These are phyloP conservation scores for Isatis tinctoria DNA, from an alignment of 345 rosid genomes.

Conservation along the genomic window DNA sequence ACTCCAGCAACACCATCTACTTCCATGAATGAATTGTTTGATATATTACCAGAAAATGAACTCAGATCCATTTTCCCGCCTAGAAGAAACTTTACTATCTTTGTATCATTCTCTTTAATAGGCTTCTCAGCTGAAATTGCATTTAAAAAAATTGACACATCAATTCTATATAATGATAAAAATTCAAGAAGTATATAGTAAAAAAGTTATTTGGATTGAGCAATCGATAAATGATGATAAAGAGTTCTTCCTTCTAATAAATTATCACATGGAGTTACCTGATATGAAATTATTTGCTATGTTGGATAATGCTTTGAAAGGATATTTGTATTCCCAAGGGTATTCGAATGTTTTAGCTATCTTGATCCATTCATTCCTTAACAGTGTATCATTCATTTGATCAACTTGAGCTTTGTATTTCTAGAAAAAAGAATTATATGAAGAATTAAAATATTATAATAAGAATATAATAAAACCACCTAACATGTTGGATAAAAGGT, in stretches of 20 bases:
- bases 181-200: too few relatives aligned
- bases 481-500: not conserved
- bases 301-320: too few relatives aligned
- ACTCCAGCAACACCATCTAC: not conserved
- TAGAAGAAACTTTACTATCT: not conserved
- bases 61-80: not conserved
- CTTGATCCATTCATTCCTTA: not conserved
- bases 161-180: too few relatives aligned
- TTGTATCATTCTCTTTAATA: not conserved
- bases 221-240: not conserved
- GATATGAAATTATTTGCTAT: not conserved
- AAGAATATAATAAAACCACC: not conserved
- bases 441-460: too few relatives aligned
- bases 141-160: not conserved
- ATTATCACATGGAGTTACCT: conserved; percentile 1
- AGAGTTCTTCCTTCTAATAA: not conserved
- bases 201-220: not conserved
- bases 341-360: not conserved
- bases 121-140: not conserved
- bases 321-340: not conserved
- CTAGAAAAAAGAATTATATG: conserved; percentile 18
- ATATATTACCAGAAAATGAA: not conserved
- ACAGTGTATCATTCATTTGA: not conserved
- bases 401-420: conserved; percentile 38
- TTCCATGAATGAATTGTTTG: not conserved